A percentile compares a stretch with the other conserved stretches of the same genome.
Evolutionary conservation across 2,329 filamentous ascomycete species (phyloP).

Genomic region (Orbilia javanica): DNA sequence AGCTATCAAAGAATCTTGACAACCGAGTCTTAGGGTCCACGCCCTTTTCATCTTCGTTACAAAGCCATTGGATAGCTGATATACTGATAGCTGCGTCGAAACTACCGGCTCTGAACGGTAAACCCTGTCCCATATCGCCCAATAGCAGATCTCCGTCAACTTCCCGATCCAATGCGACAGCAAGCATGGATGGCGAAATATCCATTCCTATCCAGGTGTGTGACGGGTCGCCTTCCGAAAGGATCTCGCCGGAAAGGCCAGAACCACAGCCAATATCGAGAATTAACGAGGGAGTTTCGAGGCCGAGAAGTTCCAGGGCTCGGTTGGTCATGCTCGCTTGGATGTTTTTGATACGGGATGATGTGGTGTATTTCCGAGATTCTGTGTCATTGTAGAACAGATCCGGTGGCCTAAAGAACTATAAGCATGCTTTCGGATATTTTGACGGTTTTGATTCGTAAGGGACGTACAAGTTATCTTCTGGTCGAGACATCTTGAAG

Average conservation of each 20-base stretch:
- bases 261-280: constrained; percentile 97
- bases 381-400: constrained; percentile 97
- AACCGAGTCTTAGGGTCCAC: constrained; percentile 80
- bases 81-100: constrained; percentile 98
- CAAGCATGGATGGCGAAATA: constrained; percentile 94
- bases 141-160: constrained; percentile 94
- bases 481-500: constrained; percentile 89
- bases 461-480: constrained; percentile 83
- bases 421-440: constrained; percentile 47
- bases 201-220: constrained; percentile 99
- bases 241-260: constrained; percentile 92
- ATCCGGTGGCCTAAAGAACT: constrained; percentile 79
- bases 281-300: constrained; percentile 83
- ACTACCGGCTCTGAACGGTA: constrained; percentile 89
- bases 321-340: constrained; percentile 94
- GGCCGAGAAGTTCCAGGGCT: constrained; percentile 89
- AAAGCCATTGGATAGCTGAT: constrained; percentile 97
- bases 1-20: constrained; percentile 87
- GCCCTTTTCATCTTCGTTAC: constrained; percentile 90
- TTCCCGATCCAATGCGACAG: constrained; percentile 88
- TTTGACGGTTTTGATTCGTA: constrained; percentile 5
- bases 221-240: constrained; percentile 75
- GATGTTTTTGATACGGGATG: constrained; percentile 93
- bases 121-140: constrained; percentile 93
- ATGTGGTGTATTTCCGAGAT: constrained; percentile 97